phyloP scores from a whole-genome alignment of 2,329 filamentous ascomycete genomes.

The Claviceps purpurea region DNA sequence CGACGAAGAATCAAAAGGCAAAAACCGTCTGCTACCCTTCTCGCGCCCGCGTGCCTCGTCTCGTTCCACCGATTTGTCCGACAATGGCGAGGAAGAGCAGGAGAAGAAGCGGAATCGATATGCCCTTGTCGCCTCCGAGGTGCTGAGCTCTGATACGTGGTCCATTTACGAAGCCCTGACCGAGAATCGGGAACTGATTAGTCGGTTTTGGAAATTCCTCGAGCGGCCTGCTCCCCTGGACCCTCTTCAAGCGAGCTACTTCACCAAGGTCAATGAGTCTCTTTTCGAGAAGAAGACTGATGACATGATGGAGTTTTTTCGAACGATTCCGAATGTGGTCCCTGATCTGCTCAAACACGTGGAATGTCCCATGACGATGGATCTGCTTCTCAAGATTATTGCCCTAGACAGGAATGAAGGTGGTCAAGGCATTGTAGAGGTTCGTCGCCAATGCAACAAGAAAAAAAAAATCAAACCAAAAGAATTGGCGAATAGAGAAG shows the following conservation, averaged over 20 bases:
- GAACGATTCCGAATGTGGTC: slow-evolving; percentile 68
- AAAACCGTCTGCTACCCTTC: slow-evolving; percentile 31
- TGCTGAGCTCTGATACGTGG: slow-evolving; percentile 92
- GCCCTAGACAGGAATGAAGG: slow-evolving; percentile 86
- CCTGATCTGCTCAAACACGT: slow-evolving; percentile 82
- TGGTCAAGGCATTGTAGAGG: slow-evolving; percentile 86
- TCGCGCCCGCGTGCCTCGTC: slow-evolving; percentile 41
- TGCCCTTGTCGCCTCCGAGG: slow-evolving; percentile 84
- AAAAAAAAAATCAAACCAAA: not conserved
- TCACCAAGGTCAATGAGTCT: slow-evolving; percentile 98
- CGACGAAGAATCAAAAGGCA: slow-evolving; percentile 36
- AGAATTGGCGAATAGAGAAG: no score
- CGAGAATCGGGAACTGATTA: slow-evolving; percentile 65
- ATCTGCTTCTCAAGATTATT: slow-evolving; percentile 90
- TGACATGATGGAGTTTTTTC: slow-evolving; percentile 88
- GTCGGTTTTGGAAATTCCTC: slow-evolving; percentile 84
- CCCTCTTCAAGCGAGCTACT: slow-evolving; percentile 89
- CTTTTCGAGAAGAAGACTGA: slow-evolving; percentile 95
- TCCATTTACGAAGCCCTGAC: slow-evolving; percentile 88
- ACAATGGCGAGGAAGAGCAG: slow-evolving; percentile 53
- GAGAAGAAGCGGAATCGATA: slow-evolving; percentile 91
- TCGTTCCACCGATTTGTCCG: slow-evolving; percentile 30
- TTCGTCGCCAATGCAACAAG: slow-evolving; percentile 27
- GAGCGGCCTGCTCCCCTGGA: slow-evolving; percentile 75
- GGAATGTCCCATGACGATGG: slow-evolving; percentile 97